Evolutionary conservation across 805 yeast genomes (phyloP).

Genomic region (Kodamaea sagamina): DNA sequence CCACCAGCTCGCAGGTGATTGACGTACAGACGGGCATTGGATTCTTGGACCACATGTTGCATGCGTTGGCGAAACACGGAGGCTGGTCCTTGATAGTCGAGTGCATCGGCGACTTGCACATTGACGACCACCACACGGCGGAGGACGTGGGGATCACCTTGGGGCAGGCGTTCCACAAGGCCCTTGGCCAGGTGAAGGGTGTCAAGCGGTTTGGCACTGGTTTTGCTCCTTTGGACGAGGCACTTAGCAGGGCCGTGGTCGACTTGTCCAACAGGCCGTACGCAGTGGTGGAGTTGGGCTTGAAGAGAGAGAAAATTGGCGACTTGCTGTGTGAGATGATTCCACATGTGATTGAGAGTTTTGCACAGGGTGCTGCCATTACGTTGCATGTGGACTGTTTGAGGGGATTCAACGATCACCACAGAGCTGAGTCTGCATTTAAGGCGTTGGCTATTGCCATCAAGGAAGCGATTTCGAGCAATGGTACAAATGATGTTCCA

Average conservation of each 20-base stretch:
- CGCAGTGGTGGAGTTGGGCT: constrained; percentile 86
- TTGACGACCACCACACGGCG: constrained; percentile 96
- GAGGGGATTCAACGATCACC: constrained; percentile 94
- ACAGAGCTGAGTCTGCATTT: constrained; percentile 93
- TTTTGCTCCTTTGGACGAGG: constrained; percentile 96
- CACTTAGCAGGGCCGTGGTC: constrained; percentile 92
- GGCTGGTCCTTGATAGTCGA: constrained; percentile 93
- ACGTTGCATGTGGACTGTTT: constrained; percentile 94
- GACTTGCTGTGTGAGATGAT: constrained; percentile 94
- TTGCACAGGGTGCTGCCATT: constrained; percentile 88
- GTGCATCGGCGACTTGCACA: constrained; percentile 91
- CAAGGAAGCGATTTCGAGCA: constrained; percentile 77
- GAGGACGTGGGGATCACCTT: constrained; percentile 94
- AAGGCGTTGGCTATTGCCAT: constrained; percentile 94
- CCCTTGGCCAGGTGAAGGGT: constrained; percentile 86
- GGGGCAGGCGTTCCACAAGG: constrained; percentile 86
- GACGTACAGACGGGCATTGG: constrained; percentile 90
- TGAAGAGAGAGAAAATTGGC: constrained; percentile 91
- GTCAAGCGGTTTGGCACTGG: constrained; percentile 91
- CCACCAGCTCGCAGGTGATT: constrained; percentile 70
- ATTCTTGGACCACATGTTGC: constrained; percentile 95
- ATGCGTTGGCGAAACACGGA: constrained; percentile 93
- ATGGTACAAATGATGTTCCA: constrained; percentile 90
- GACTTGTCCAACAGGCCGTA: constrained; percentile 92
- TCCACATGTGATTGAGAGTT: constrained; percentile 94